phyloP scores from a whole-genome alignment of 805 yeast genomes.

The Zygotorulaspora chibaensis region DNA sequence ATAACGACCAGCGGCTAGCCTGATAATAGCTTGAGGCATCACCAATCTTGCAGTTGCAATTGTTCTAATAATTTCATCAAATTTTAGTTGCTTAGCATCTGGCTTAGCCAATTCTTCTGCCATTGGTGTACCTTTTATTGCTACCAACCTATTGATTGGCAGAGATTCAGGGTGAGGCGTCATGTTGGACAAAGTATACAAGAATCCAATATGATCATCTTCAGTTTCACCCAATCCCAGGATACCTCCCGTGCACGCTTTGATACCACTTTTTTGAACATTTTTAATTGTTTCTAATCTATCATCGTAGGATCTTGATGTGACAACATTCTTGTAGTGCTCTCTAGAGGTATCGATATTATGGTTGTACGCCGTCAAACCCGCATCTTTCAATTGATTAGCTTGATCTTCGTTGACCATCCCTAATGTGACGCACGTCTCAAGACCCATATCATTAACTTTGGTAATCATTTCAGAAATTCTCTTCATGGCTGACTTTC shows the following conservation, averaged over 20 bases:
- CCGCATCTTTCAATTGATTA: conserved; percentile 54
- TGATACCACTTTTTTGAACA: conserved; percentile 59
- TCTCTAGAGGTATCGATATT: conserved; percentile 77
- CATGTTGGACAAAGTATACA: conserved; percentile 64
- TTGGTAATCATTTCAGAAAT: conserved; percentile 61
- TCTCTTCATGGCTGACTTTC: conserved; percentile 60
- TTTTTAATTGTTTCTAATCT: conserved; percentile 61
- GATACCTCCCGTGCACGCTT: conserved; percentile 77
- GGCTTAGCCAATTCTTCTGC: conserved; percentile 45
- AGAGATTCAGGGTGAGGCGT: conserved; percentile 73
- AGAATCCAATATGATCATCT: conserved; percentile 65
- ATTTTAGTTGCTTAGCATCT: conserved; percentile 45
- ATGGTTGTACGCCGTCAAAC: conserved; percentile 78
- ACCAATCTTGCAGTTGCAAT: conserved; percentile 70
- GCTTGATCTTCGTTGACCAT: conserved; percentile 71
- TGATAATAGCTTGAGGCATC: conserved; percentile 67
- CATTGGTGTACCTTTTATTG: conserved; percentile 76
- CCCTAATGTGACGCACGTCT: conserved; percentile 76
- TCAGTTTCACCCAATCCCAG: conserved; percentile 72
- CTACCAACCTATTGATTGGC: conserved; percentile 76
- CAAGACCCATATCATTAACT: conserved; percentile 65
- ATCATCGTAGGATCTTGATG: conserved; percentile 69
- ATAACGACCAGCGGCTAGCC: conserved; percentile 78
- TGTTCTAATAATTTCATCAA: conserved; percentile 62
- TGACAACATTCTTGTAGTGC: conserved; percentile 66